These are phyloP conservation scores for Fusarium circinatum DNA, from an alignment of 2,329 filamentous ascomycete genomes.

Conservation along the genomic window DNA sequence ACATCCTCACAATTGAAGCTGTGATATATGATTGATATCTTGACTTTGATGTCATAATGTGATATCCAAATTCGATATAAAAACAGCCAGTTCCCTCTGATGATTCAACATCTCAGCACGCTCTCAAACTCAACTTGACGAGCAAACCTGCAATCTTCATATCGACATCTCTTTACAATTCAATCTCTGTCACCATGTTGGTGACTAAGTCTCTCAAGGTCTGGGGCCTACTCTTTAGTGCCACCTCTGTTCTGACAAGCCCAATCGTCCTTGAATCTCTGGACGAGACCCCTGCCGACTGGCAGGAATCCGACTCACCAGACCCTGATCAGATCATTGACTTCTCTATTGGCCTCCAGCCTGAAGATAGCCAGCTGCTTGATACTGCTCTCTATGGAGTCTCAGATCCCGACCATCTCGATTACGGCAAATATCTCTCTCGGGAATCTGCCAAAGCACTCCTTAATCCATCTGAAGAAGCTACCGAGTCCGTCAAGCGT, in stretches of 20 bases:
- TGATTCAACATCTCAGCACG: neutral
- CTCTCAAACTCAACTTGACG: neutral
- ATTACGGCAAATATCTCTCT: slow-evolving; percentile 61
- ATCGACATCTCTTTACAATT: neutral
- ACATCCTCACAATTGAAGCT: neutral
- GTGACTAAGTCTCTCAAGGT: neutral
- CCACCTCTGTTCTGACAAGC: slow-evolving; percentile 1
- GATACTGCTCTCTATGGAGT: slow-evolving; percentile 59
- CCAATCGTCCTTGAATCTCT: slow-evolving; percentile 40
- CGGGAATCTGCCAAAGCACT: slow-evolving; percentile 61
- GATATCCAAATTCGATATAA: slow-evolving; percentile 20
- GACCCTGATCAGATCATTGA: slow-evolving; percentile 35
- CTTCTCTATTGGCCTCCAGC: slow-evolving; percentile 47
- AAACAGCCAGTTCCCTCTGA: neutral
- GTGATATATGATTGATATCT: neutral
- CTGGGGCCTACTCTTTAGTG: slow-evolving; percentile 21
- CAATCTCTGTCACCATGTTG: slow-evolving; percentile 5
- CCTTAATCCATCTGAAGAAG: slow-evolving; percentile 54
- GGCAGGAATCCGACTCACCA: slow-evolving; percentile 35
- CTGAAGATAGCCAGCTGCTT: slow-evolving; percentile 44
- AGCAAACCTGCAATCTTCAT: neutral
- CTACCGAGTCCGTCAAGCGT: slow-evolving; percentile 52
- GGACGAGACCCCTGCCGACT: slow-evolving; percentile 33
- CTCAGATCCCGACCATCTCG: slow-evolving; percentile 58
- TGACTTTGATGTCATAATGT: neutral